Base-by-base conservation (phyloP, 2,329 filamentous ascomycete species). In the Colletotrichum magnum region DNA sequence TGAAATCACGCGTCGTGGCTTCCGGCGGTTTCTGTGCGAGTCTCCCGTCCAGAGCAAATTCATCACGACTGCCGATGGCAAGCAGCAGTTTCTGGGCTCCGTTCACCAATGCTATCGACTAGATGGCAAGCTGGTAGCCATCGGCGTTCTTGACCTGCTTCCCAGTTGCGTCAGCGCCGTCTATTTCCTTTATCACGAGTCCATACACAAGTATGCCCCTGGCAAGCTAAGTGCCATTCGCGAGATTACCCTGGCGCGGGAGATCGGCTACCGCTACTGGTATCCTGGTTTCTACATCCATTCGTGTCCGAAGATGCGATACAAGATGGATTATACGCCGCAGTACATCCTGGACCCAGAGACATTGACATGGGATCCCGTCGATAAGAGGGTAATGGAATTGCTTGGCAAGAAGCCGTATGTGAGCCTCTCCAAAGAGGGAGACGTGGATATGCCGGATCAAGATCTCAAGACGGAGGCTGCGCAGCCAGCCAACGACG, bases 271-370 rank as follows among this genome's bases (percentile, higher is more conserved):
- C 74, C 82, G 86, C 51, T 94, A 89, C 84, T 96, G 94, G 87
- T 96, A 95, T 79, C 91, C 87, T 6, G 90, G 93, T 6, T 95
- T 90, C 79, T 96, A 95, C 75, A 95, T 96, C 68, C 93, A 95
- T 77, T 89, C 83, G 63, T 95, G 93, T 75, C 85, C 88, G 61
- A 96, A 96, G 82, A 95, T 96, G 93, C 86, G 86, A 73, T 96
- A 96, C 83, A 96, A 96, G 82, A 92, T 90, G 67, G 91, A 94
- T 75, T 96, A 93, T 77, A 84, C 86, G 12, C 93, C 93, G 1
- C 92, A 94, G 75, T 88, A 91, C 74, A 86, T 96, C 12, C 85
- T 95, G 12, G 92, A 95, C 72, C 91, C 92, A 0, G 88, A 90
- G 70, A 86, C 85, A 0, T 83, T 91, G 71, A 77, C 80, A 9